A percentile compares a stretch with the other conserved stretches of the same genome.
Evolutionary conservation across 2,329 filamentous ascomycete genomes (phyloP).

Genomic region (Clarireedia monteithiana): DNA sequence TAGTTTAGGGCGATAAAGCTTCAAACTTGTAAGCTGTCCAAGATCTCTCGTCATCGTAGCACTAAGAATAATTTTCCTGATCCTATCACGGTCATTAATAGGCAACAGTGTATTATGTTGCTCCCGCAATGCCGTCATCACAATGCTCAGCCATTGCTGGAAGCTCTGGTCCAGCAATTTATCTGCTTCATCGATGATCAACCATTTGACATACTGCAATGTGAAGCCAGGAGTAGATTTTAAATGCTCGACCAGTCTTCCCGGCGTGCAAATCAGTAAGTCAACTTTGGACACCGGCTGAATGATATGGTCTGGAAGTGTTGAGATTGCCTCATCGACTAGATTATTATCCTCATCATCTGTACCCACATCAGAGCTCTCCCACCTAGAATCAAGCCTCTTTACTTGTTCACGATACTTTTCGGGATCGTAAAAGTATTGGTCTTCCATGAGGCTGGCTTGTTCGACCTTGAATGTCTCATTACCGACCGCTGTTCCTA

Average conservation of each 20-base stretch:
- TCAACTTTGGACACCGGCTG: constrained; percentile 68
- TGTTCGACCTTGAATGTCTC: constrained; percentile 64
- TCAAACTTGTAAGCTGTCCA: constrained; percentile 67
- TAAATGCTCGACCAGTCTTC: constrained; percentile 85
- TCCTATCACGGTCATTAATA: constrained; percentile 15
- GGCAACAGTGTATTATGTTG: not conserved
- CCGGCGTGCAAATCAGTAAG: constrained; percentile 84
- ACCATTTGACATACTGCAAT: constrained; percentile 72
- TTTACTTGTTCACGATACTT: constrained; percentile 40
- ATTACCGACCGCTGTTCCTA: constrained; percentile 78
- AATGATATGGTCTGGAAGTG: constrained; percentile 55
- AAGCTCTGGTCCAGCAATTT: constrained; percentile 86
- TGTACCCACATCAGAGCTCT: constrained; percentile 37
- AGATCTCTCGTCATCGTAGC: constrained; percentile 88
- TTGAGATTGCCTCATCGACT: constrained; percentile 30
- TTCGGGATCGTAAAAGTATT: constrained; percentile 60
- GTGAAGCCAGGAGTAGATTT: constrained; percentile 76
- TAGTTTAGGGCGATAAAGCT: constrained; percentile 64
- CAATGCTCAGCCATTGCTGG: constrained; percentile 76
- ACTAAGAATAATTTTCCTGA: constrained; percentile 80
- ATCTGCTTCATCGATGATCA: constrained; percentile 91
- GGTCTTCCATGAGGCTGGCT: constrained; percentile 50
- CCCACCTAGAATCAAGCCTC: constrained; percentile 37
- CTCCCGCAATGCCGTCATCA: constrained; percentile 52
- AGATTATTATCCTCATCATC: constrained; percentile 32